Base-by-base conservation (phyloP, 2,329 filamentous ascomycete genomes). In the Chaetomium strumarium region DNA sequence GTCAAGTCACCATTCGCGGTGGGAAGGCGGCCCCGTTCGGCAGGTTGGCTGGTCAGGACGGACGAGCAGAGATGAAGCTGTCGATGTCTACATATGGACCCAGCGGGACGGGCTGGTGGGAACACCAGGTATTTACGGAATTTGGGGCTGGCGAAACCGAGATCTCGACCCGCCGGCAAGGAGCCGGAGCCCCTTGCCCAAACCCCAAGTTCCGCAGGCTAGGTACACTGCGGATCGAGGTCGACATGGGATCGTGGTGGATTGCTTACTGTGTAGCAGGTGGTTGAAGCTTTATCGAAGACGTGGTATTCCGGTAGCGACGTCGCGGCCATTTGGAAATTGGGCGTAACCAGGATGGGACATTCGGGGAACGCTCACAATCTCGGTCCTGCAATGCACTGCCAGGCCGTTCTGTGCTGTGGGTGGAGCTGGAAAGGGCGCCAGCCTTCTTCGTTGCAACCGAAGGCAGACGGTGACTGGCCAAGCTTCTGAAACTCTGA, bases 1-100 rank as follows among this genome's bases (percentile, higher is more conserved):
- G 10, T 52, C 14, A 49, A 30, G 51, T 47, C 38, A 52, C 51
- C 55, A 56, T 55, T 50, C 52, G 45, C 19, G n/a, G 37, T 12
- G 39, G 17, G 13, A 20, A 24, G 34, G 39, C 44, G 49, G 37
- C 49, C 49, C 49, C 19, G 45, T 41, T 41, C 39, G 37, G 41
- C 24, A 17, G 24, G 34, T 34, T 24, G 48, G 39, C 19, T 7
- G 44, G 16, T 2, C 29, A 44, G 16, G 14, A 41, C 5, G 17
- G 40, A 34, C 14, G 42, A 39, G 42, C 38, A 48, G 36, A 39
- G 44, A 37, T 7, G 38, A 37, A 13, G 16, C 37, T 24, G 24
- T 12, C 11, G 16, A 11, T 12, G 36, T 46, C 46, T 38, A n/a
- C n/a, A n/a, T n/a, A 19, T 16, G 46, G 29, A 34, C 46, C 37